Evolutionary conservation across 306 rosid species (phyloP).

Genomic region (Echinosophora koreensis): DNA sequence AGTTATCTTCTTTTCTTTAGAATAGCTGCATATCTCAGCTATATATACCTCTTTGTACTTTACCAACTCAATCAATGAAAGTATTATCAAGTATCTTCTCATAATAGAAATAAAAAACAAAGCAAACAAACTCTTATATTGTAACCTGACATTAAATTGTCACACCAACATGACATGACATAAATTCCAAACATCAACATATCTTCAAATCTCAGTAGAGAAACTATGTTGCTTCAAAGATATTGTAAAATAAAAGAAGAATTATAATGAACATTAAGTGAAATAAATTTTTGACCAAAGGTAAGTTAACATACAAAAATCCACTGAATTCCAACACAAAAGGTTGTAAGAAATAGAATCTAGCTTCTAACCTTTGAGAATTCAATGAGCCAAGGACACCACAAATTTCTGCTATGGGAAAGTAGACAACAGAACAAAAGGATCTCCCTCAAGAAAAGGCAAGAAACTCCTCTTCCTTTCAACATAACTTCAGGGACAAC

Average conservation of each 20-base stretch:
- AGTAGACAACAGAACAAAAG: slow-evolving; percentile 48
- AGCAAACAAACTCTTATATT: background rate
- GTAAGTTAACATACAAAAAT: background rate
- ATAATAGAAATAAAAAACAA: too few species aligned
- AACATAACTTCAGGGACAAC: slow-evolving; percentile 41
- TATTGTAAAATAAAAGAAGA: background rate
- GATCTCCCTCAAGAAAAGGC: slow-evolving; percentile 42
- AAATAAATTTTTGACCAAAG: slow-evolving; percentile 4
- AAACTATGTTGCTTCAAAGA: background rate
- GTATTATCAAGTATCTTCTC: too few species aligned
- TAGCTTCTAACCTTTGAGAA: slow-evolving; percentile 50
- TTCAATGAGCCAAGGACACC: slow-evolving; percentile 24
- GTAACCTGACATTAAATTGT: background rate
- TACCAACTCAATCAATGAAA: too few species aligned
- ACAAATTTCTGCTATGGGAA: slow-evolving; percentile 34
- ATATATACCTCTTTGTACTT: too few species aligned
- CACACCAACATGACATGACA: slow-evolving; percentile 23
- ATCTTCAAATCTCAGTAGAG: background rate
- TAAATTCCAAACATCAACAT: slow-evolving; percentile 15
- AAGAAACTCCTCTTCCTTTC: slow-evolving; percentile 31
- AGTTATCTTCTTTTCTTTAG: too few species aligned
- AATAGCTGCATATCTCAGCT: too few species aligned
- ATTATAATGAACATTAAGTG: background rate
- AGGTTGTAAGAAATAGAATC: slow-evolving; percentile 35
- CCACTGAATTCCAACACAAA: slow-evolving; percentile 28